A percentile compares a stretch with the other conserved stretches of the same genome.
Evolutionary conservation across 1,284 basidiomycete genomes (phyloP).

Genomic region (Ustilago lituana): DNA sequence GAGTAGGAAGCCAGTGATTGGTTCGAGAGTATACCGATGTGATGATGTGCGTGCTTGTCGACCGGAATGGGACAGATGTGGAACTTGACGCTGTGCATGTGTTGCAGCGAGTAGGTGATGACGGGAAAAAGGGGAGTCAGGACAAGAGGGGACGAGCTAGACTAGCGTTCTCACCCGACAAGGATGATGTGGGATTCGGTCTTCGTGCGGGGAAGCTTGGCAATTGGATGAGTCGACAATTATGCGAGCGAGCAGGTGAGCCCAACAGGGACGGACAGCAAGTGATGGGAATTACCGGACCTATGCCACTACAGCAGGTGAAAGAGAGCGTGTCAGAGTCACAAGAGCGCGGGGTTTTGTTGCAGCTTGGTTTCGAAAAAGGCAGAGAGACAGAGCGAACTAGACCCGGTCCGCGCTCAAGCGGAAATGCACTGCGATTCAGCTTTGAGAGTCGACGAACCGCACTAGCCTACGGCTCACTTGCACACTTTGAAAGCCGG

Average conservation of each 20-base stretch:
- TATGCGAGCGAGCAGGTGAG: conserved; percentile 6
- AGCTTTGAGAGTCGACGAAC: background rate
- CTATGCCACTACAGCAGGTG: background rate
- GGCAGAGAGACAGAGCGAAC: too few relatives aligned
- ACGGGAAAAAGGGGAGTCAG: background rate
- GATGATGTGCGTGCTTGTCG: too few relatives aligned
- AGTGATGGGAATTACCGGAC: conserved; percentile 13
- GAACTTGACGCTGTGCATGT: too few relatives aligned
- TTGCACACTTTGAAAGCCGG: conserved; percentile 5
- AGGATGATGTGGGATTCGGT: too few relatives aligned
- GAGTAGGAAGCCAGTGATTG: too few relatives aligned
- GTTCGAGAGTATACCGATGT: too few relatives aligned
- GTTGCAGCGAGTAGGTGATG: conserved; percentile 6
- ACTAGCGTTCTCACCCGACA: too few relatives aligned
- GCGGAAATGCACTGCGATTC: background rate
- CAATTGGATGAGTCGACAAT: conserved; percentile 15
- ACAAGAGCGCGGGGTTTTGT: conserved; percentile 17
- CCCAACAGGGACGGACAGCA: too few relatives aligned
- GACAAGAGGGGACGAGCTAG: background rate
- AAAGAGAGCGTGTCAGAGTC: conserved; percentile 27
- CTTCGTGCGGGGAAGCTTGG: conserved; percentile 32
- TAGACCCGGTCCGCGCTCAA: conserved; percentile 3
- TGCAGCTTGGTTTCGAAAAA: too few relatives aligned
- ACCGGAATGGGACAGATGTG: too few relatives aligned
- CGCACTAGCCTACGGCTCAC: conserved; percentile 6